These are phyloP conservation scores for Ogataea polymorpha DNA, from an alignment of 805 yeast genomes.

Conservation along the genomic window DNA sequence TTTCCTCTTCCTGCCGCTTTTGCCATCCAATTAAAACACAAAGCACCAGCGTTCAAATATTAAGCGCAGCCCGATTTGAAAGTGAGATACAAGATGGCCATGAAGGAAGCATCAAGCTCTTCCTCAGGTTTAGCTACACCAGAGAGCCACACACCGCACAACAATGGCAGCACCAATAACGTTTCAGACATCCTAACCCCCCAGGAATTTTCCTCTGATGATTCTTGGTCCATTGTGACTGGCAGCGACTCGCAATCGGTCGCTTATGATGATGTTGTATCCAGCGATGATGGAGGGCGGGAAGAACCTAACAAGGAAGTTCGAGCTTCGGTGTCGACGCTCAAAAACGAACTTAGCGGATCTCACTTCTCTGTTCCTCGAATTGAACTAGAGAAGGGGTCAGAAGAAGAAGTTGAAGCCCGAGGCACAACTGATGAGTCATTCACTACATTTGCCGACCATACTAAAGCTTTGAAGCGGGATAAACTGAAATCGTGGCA, in stretches of 20 bases:
- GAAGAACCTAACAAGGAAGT: background rate
- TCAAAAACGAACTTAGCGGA: slow-evolving; percentile 13
- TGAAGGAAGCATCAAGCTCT: slow-evolving; percentile 7
- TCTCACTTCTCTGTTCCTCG: slow-evolving; percentile 17
- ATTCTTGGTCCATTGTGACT: slow-evolving; percentile 24
- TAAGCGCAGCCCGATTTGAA: background rate
- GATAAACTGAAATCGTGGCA: slow-evolving; percentile 16
- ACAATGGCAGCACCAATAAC: slow-evolving; percentile 5
- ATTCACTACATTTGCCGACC: too few species aligned
- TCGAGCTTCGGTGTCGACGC: slow-evolving; percentile 20
- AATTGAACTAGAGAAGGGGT: slow-evolving; percentile 1
- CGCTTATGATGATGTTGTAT: slow-evolving; percentile 19
- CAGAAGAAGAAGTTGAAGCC: background rate
- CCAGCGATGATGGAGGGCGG: slow-evolving; percentile 19
- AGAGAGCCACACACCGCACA: slow-evolving; percentile 1
- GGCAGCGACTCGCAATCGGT: slow-evolving; percentile 13
- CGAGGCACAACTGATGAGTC: too few species aligned
- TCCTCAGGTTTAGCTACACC: slow-evolving; percentile 11
- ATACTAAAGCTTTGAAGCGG: background rate
- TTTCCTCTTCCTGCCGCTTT: slow-evolving; percentile 12
- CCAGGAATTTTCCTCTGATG: slow-evolving; percentile 21
- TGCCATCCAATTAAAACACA: slow-evolving; percentile 18
- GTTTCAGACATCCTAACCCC: slow-evolving; percentile 20
- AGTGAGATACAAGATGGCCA: background rate
- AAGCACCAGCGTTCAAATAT: slow-evolving; percentile 1